These are phyloP conservation scores for Filobasidium floriforme DNA, from an alignment of 768 basidiomycete genomes.

Conservation along the genomic window DNA sequence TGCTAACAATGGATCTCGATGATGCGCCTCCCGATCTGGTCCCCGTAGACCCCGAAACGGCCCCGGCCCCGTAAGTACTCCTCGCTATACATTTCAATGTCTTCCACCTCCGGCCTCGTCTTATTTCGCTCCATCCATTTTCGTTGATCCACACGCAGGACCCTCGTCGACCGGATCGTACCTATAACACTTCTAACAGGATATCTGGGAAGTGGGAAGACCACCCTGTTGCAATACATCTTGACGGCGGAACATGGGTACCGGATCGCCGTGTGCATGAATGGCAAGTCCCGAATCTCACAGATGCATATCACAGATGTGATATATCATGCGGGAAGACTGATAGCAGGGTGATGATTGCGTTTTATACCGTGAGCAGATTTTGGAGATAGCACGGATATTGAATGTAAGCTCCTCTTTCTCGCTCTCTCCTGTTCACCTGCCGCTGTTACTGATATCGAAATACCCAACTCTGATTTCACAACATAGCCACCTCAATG, in stretches of 20 bases:
- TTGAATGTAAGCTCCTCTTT: slow-evolving; percentile 60
- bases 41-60: not conserved
- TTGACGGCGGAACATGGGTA: slow-evolving; percentile 89
- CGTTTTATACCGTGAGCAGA: slow-evolving; percentile 35
- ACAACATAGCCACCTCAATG: slow-evolving; percentile 20
- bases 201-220: slow-evolving; percentile 85
- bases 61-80: not conserved
- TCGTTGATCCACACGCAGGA: not conserved
- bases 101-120: not conserved
- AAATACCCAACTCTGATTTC: not conserved
- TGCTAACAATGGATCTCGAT: not conserved
- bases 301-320: not conserved
- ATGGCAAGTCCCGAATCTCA: slow-evolving; percentile 54
- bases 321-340: not conserved
- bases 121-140: not conserved
- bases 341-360: slow-evolving; percentile 14
- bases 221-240: slow-evolving; percentile 84
- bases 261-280: slow-evolving; percentile 95
- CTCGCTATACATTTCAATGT: too few species aligned
- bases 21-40: not conserved
- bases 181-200: slow-evolving; percentile 93
- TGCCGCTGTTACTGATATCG: not conserved
- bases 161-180: slow-evolving; percentile 45
- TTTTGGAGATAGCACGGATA: slow-evolving; percentile 93
- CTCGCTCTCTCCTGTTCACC: not conserved